Conservation (phyloP, 352 stramenopile genomes). For the Lagenidium sp. region DNA sequence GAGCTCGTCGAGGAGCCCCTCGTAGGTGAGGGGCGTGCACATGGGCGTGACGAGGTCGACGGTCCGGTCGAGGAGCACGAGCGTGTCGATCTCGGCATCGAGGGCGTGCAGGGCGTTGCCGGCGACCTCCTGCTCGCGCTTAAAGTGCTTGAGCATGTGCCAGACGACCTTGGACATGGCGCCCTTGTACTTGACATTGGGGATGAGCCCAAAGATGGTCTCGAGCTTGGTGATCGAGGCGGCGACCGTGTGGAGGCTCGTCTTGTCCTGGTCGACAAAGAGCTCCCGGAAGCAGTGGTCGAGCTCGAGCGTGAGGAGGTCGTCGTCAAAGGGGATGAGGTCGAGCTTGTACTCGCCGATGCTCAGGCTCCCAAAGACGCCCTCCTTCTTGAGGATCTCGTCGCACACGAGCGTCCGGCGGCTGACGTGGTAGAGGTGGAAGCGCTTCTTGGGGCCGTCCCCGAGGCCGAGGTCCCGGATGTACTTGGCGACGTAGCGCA, state of each 20-base stretch:
- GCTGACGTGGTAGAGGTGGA: slow-evolving; percentile 87
- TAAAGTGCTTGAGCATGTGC: slow-evolving; percentile 88
- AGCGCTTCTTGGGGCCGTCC: slow-evolving; percentile 50
- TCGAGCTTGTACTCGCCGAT: slow-evolving; percentile 91
- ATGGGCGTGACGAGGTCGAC: slow-evolving; percentile 95
- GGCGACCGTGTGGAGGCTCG: slow-evolving; percentile 79
- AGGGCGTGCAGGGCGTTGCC: slow-evolving; percentile 68
- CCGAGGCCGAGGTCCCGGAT: slow-evolving; percentile 39
- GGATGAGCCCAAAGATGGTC: slow-evolving; percentile 89
- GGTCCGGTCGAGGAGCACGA: slow-evolving; percentile 93
- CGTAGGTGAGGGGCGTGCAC: slow-evolving; percentile 95
- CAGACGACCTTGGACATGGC: slow-evolving; percentile 87
- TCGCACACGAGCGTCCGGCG: slow-evolving; percentile 88
- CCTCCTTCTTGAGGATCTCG: slow-evolving; percentile 87
- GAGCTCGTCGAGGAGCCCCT: slow-evolving; percentile 95
- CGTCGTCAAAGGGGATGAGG: slow-evolving; percentile 93
- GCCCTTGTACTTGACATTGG: slow-evolving; percentile 93
- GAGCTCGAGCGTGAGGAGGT: slow-evolving; percentile 92
- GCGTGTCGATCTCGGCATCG: slow-evolving; percentile 88
- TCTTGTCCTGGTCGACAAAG: slow-evolving; percentile 87
- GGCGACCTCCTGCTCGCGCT: slow-evolving; percentile 85
- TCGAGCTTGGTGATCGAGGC: slow-evolving; percentile 91
- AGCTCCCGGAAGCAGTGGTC: slow-evolving; percentile 80
- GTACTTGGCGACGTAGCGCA: slow-evolving; percentile 79
- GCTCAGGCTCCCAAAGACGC: slow-evolving; percentile 78